phyloP scores from a whole-genome alignment of 1,284 basidiomycete species.

The Flammula alnicola region DNA sequence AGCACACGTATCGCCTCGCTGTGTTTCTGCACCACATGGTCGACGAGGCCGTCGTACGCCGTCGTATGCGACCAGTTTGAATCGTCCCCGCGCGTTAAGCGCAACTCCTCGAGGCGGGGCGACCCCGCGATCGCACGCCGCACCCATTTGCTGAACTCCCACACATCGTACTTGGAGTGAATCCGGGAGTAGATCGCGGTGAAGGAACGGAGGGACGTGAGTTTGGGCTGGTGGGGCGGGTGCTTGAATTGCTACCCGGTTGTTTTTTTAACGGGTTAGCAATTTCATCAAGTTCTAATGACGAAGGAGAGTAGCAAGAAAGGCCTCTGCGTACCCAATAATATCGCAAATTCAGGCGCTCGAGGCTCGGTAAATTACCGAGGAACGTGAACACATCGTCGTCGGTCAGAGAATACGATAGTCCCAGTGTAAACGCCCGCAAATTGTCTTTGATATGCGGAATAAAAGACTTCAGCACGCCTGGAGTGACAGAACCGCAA shows the following conservation, averaged over 20 bases:
- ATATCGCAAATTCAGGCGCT: constrained; percentile 46
- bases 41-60: constrained; percentile 44
- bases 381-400: constrained; percentile 53
- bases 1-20: constrained; percentile 39
- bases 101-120: constrained; percentile 40
- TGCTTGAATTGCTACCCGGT: constrained; percentile 47
- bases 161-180: constrained; percentile 33
- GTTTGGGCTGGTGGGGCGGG: constrained; percentile 31
- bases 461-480: constrained; percentile 48
- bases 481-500: constrained; percentile 63
- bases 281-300: background rate
- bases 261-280: background rate
- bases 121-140: constrained; percentile 42
- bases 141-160: constrained; percentile 49
- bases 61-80: constrained; percentile 27
- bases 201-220: constrained; percentile 42
- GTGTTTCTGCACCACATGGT: constrained; percentile 45
- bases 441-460: constrained; percentile 39
- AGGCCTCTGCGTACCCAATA: constrained; percentile 53
- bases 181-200: constrained; percentile 38
- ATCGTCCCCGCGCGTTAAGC: constrained; percentile 34
- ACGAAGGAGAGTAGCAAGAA: no score
- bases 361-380: constrained; percentile 39
- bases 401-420: constrained; percentile 59
- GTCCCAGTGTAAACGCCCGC: constrained; percentile 45